Evolutionary conservation across 805 yeast species (phyloP), one percentile per base, ranked within the genome.

Genomic region (Pichia ethanolica): DNA sequence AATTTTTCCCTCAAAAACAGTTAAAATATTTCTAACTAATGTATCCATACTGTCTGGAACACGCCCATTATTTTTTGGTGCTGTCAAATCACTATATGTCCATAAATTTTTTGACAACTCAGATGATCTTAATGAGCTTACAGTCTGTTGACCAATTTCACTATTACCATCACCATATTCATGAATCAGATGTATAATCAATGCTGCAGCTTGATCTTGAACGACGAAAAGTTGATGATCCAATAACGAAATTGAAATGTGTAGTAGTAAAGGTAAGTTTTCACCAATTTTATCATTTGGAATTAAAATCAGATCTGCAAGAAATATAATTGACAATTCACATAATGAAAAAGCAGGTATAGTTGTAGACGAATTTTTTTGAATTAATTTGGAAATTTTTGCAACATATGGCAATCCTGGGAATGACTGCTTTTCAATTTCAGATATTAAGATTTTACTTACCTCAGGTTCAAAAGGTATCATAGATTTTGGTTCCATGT

Each of bases 221-320:
- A 93, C 90, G 25, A 89, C 68, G 0, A 81, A 79, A 34, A 87
- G 73, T 63, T 93, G 95, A 63, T 93, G 97, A 59, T 93, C 99
- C 37, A 90, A 70, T 33, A 93, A 70, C 0, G 88, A 86, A 54
- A 91, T 78, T 1, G 89, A 77, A 1, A 86, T 79, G 58, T 93
- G 98, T 11, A 93, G 64, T 30, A 93, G 65, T 9, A 87, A 66
- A 0, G 98, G 89, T 8, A 90, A 67, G 44, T 79, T 77, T 1
- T 75, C 70, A 44, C 71, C 69, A 55, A 86, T 71, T 10, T 81
- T 69, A 12, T 86, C 91, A 47, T 77, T 78, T 1, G 87, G 83
- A 14, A 79, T 71, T 5, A 85, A 75, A 46, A 89, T 72, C 40
- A 91, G 66, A 61, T 93, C 97, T 2, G 89, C 95, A 49, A 93